These are phyloP conservation scores for Coniochaeta prunicola DNA, from an alignment of 2,329 filamentous ascomycete genomes.

Conservation along the genomic window DNA sequence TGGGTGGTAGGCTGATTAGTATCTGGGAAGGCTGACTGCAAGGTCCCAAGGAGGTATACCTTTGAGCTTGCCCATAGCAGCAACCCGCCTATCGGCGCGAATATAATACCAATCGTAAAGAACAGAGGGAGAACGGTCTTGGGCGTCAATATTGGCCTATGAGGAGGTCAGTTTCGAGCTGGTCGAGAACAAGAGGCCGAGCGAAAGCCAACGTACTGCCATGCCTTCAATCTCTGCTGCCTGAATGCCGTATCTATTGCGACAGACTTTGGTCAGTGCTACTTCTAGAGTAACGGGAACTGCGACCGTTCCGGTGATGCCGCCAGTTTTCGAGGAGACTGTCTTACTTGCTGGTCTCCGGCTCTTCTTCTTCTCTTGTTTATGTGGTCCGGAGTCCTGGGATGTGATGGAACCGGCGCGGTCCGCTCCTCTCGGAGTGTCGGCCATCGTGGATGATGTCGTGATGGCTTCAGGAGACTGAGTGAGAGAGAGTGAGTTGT, in stretches of 20 bases:
- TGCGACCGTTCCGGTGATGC: not conserved
- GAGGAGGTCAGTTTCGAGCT: constrained; percentile 6
- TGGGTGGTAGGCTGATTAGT: constrained; percentile 24
- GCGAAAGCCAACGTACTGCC: constrained; percentile 67
- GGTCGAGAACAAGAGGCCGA: not conserved
- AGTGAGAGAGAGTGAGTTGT: constrained; percentile 1
- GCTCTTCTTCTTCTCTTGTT: constrained; percentile 78
- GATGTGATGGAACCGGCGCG: constrained; percentile 47
- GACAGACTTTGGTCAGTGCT: not conserved
- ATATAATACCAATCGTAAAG: constrained; percentile 84
- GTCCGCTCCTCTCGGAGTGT: constrained; percentile 35
- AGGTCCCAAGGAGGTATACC: not conserved
- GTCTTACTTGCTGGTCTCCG: constrained; percentile 77
- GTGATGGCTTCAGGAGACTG: not conserved
- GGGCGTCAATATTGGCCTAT: constrained; percentile 26
- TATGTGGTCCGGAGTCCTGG: constrained; percentile 39
- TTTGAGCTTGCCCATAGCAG: constrained; percentile 69
- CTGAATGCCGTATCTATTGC: constrained; percentile 82
- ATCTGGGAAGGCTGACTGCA: not conserved
- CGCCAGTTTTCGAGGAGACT: constrained; percentile 7
- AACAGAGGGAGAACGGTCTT: constrained; percentile 79
- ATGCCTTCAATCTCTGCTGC: constrained; percentile 95
- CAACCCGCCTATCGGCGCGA: constrained; percentile 84
- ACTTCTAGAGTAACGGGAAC: not conserved
- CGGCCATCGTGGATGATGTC: constrained; percentile 32